phyloP scores from a whole-genome alignment of 2,329 filamentous ascomycete species.

The Aspergillus persii region DNA sequence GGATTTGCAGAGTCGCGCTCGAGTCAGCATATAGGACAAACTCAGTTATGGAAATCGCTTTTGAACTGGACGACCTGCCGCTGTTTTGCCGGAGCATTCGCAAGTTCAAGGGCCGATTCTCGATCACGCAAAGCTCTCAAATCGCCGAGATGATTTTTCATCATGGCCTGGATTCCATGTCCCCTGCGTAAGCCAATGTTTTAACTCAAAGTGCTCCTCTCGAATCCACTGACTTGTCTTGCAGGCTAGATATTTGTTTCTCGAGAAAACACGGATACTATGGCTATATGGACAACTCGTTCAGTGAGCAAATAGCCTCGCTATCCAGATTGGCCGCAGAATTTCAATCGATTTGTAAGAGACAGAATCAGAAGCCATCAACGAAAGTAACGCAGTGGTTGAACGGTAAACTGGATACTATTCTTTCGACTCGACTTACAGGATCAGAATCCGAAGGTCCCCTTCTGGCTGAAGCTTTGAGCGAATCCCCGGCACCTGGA shows the following conservation, averaged over 20 bases:
- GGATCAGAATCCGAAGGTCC: neutral
- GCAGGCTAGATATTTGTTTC: neutral
- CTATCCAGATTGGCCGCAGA: neutral
- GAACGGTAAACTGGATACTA: neutral
- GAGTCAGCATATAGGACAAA: neutral
- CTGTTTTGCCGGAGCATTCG: neutral
- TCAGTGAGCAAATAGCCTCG: neutral
- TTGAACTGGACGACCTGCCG: neutral
- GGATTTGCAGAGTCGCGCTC: neutral
- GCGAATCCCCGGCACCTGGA: neutral
- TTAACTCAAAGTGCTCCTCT: neutral
- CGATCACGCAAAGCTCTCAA: neutral
- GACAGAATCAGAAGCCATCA: neutral
- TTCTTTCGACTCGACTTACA: neutral
- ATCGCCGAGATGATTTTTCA: neutral
- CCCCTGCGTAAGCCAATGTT: neutral
- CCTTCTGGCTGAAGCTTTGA: neutral
- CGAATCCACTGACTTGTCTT: neutral
- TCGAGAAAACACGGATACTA: neutral
- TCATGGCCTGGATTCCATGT: neutral
- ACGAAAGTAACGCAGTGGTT: neutral
- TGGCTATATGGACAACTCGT: neutral
- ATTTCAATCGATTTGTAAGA: neutral
- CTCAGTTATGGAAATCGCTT: neutral
- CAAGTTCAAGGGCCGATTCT: neutral